Conservation (phyloP, 306 rosid species). For the Quercus variabilis region DNA sequence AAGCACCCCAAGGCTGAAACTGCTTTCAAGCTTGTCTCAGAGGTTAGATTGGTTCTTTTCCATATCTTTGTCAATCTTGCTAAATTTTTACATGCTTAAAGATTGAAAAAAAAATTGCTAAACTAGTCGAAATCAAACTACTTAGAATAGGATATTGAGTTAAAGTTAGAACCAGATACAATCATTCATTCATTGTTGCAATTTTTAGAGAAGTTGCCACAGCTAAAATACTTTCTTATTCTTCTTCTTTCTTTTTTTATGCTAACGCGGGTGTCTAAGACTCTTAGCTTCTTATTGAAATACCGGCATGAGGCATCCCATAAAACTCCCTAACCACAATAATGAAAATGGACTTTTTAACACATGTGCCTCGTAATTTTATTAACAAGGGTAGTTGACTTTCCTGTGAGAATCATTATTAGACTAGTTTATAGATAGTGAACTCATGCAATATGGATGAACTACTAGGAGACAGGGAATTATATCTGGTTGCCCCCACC, state of each 20-base stretch:
- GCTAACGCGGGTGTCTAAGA: no score
- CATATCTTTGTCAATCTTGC: background rate
- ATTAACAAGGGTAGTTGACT: background rate
- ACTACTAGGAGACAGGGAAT: background rate
- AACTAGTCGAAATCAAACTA: background rate
- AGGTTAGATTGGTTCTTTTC: constrained; percentile 50
- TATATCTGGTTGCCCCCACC: background rate
- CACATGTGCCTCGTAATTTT: background rate
- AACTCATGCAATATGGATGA: background rate
- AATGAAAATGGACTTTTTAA: background rate
- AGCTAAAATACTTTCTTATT: background rate
- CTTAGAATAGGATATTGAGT: background rate
- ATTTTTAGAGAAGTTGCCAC: background rate
- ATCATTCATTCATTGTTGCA: background rate
- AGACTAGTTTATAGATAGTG: background rate
- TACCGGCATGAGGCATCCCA: no score
- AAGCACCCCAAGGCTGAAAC: constrained; percentile 79
- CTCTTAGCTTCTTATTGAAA: no score
- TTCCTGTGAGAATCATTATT: background rate
- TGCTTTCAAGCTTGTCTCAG: constrained; percentile 86
- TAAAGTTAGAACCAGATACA: background rate
- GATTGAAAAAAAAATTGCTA: background rate
- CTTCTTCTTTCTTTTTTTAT: no score
- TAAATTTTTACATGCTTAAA: background rate
- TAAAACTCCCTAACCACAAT: no score